These are phyloP conservation scores for Sclerotinia nivalis DNA, from an alignment of 2,329 filamentous ascomycete species.

Conservation along the genomic window DNA sequence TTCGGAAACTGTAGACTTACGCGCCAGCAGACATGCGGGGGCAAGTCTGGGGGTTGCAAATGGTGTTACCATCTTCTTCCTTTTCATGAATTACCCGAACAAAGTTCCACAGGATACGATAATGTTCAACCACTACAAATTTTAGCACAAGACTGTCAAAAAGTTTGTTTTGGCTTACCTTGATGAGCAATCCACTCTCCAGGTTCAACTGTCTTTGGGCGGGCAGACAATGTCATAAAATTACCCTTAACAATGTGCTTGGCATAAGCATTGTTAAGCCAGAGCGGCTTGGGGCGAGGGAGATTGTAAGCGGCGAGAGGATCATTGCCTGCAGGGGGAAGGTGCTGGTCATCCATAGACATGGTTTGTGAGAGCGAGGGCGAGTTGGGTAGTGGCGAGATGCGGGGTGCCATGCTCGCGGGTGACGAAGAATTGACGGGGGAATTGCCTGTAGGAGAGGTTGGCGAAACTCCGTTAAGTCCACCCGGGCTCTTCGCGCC, in stretches of 20 bases:
- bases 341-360: slow-evolving; percentile 61
- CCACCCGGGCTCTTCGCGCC: slow-evolving; percentile 54
- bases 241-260: slow-evolving; percentile 95
- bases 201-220: slow-evolving; percentile 89
- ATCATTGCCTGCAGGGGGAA: slow-evolving; percentile 46
- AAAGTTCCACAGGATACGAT: slow-evolving; percentile 84
- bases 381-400: slow-evolving; percentile 63
- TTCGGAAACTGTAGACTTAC: slow-evolving; percentile 56
- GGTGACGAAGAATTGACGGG: slow-evolving; percentile 53
- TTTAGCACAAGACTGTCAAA: slow-evolving; percentile 20
- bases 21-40: slow-evolving; percentile 92
- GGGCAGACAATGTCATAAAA: slow-evolving; percentile 92
- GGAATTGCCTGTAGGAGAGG: slow-evolving; percentile 47
- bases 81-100: slow-evolving; percentile 85
- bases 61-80: slow-evolving; percentile 72
- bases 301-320: slow-evolving; percentile 62
- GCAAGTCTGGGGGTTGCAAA: slow-evolving; percentile 83
- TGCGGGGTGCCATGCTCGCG: slow-evolving; percentile 55
- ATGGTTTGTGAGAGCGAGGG: slow-evolving; percentile 66
- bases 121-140: slow-evolving; percentile 81
- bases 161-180: slow-evolving; percentile 55
- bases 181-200: slow-evolving; percentile 97
- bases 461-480: slow-evolving; percentile 51
- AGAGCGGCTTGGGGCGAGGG: slow-evolving; percentile 67
- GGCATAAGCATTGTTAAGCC: slow-evolving; percentile 73